Conservation (phyloP, 2,329 filamentous ascomycete species). For the Aspergillus puulaauensis region DNA sequence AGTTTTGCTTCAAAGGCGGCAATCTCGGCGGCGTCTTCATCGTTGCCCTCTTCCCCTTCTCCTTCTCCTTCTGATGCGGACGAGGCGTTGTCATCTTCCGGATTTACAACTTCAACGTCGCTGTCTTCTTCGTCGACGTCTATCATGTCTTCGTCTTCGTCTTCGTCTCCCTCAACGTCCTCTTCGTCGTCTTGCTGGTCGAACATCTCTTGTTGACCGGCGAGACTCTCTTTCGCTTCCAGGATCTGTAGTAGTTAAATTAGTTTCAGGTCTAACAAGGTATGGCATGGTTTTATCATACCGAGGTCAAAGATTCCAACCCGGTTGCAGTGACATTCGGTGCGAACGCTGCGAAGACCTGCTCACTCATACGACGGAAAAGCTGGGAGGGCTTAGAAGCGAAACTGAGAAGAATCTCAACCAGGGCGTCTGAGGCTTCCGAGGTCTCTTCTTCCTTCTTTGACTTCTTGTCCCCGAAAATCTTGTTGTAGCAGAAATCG, state of each 20-base stretch:
- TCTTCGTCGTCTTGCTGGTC: constrained; percentile 64
- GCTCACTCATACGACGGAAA: constrained; percentile 80
- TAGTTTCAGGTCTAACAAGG: background rate
- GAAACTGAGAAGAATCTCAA: constrained; percentile 89
- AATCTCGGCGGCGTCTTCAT: constrained; percentile 52
- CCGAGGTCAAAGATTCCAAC: constrained; percentile 60
- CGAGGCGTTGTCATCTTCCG: constrained; percentile 32
- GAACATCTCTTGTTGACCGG: constrained; percentile 85
- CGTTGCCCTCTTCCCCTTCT: constrained; percentile 29
- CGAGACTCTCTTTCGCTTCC: constrained; percentile 73
- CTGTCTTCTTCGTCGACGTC: constrained; percentile 43
- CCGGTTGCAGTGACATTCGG: constrained; percentile 71
- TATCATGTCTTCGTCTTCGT: constrained; percentile 38
- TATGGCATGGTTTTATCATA: constrained; percentile 21
- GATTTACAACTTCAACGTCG: constrained; percentile 42
- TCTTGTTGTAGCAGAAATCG: constrained; percentile 69
- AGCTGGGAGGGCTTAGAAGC: constrained; percentile 80
- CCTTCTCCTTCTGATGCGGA: constrained; percentile 40
- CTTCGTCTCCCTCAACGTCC: constrained; percentile 42
- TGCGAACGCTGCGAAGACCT: constrained; percentile 83
- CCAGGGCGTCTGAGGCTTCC: constrained; percentile 65
- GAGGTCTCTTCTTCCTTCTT: constrained; percentile 50
- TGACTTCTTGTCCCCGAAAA: constrained; percentile 52
- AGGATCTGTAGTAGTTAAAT: constrained; percentile 57
- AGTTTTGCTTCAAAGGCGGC: constrained; percentile 72